Evolutionary conservation across 306 rosid genomes (phyloP).

Genomic region (Vicia faba): DNA sequence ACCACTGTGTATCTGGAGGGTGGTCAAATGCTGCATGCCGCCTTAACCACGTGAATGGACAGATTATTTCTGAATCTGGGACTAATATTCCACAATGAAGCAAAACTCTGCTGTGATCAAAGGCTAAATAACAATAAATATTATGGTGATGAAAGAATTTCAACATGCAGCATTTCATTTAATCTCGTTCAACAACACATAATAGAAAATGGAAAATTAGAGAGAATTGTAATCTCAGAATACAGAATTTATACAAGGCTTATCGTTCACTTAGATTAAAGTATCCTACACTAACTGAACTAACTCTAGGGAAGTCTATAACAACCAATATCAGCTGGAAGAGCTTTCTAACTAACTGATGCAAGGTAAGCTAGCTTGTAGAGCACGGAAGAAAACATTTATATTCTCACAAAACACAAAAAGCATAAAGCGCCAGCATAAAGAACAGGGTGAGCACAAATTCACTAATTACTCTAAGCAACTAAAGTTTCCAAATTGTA

Average conservation of each 20-base stretch:
- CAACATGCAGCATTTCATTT: background rate
- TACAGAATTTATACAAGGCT: background rate
- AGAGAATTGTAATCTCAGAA: background rate
- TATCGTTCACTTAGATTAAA: background rate
- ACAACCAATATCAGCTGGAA: background rate
- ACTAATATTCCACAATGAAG: background rate
- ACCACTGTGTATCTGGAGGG: constrained; percentile 1
- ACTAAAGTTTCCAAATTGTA: background rate
- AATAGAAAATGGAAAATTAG: background rate
- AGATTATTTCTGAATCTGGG: background rate
- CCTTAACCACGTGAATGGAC: background rate
- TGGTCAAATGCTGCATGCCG: constrained; percentile 10
- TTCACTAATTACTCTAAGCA: background rate
- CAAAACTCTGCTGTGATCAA: constrained; percentile 8
- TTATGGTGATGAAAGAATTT: constrained; percentile 1
- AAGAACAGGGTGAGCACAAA: background rate
- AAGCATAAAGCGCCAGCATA: background rate
- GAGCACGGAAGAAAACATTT: background rate
- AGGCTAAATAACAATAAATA: constrained; percentile 4
- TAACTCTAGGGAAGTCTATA: background rate
- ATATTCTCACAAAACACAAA: background rate
- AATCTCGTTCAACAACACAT: background rate
- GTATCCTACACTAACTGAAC: background rate
- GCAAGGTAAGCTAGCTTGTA: background rate
- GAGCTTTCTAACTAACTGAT: background rate